These are phyloP conservation scores for Phaeoacremonium minimum DNA, from an alignment of 2,329 filamentous ascomycete species.

Conservation along the genomic window DNA sequence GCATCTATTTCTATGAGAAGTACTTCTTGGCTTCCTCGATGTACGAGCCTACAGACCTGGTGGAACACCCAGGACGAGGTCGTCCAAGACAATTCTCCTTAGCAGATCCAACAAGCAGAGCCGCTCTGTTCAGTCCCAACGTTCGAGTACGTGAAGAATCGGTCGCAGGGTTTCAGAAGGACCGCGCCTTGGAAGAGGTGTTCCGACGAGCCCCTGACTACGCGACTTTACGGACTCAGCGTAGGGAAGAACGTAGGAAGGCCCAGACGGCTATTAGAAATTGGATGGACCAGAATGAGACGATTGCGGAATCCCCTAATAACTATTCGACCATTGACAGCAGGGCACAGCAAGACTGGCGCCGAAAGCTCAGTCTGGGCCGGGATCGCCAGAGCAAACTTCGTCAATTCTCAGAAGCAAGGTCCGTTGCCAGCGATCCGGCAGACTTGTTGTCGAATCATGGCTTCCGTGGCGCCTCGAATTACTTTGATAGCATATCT, in stretches of 20 bases:
- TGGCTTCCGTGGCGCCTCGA: conserved; percentile 31
- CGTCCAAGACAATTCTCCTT: conserved; percentile 51
- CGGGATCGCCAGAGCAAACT: conserved; percentile 43
- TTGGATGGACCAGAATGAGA: conserved; percentile 79
- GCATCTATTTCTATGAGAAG: conserved; percentile 84
- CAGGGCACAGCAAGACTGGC: conserved; percentile 38
- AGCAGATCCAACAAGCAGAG: conserved; percentile 47
- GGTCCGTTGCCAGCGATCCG: conserved; percentile 60
- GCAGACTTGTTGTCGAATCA: conserved; percentile 54
- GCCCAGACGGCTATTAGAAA: conserved; percentile 78
- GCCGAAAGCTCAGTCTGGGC: conserved; percentile 47
- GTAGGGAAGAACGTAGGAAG: conserved; percentile 62
- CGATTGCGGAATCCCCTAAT: conserved; percentile 36
- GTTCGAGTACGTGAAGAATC: conserved; percentile 77
- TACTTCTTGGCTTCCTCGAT: conserved; percentile 70
- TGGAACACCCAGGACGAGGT: conserved; percentile 62
- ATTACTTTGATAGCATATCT: conserved; percentile 4
- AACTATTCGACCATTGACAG: conserved; percentile 47
- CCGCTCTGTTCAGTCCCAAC: conserved; percentile 69
- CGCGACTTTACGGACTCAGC: conserved; percentile 54
- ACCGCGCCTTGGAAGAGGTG: conserved; percentile 85
- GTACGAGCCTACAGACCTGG: conserved; percentile 78
- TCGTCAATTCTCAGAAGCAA: conserved; percentile 48
- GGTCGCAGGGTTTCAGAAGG: conserved; percentile 82
- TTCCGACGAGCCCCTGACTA: conserved; percentile 72